Evolutionary conservation across 306 rosid genomes (phyloP).

Genomic region (Prunus davidiana): DNA sequence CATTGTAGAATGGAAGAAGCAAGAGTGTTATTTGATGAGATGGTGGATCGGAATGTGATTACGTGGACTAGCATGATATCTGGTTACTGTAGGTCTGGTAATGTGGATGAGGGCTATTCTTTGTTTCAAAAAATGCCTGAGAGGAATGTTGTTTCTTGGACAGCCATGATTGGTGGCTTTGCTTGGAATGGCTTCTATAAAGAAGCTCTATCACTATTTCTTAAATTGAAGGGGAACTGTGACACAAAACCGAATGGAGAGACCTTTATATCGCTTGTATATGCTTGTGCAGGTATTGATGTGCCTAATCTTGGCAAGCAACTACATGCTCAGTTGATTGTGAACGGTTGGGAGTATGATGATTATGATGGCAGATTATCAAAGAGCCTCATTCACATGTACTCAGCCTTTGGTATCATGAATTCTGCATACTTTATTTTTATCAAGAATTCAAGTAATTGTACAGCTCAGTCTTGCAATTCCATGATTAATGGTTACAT

Average conservation of each 20-base stretch:
- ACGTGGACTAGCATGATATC: slow-evolving; percentile 75
- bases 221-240: slow-evolving; percentile 29
- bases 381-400: slow-evolving; percentile 71
- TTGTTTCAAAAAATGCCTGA: slow-evolving; percentile 56
- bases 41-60: slow-evolving; percentile 55
- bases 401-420: slow-evolving; percentile 54
- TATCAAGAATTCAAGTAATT: slow-evolving; percentile 20
- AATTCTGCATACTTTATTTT: slow-evolving; percentile 41
- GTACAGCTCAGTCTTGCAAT: slow-evolving; percentile 49
- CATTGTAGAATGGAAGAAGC: slow-evolving; percentile 59
- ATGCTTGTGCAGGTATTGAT: slow-evolving; percentile 65
- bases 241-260: slow-evolving; percentile 46
- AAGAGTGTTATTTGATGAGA: slow-evolving; percentile 50
- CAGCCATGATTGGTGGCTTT: slow-evolving; percentile 81
- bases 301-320: slow-evolving; percentile 56
- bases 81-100: slow-evolving; percentile 62
- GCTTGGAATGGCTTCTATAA: slow-evolving; percentile 57
- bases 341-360: slow-evolving; percentile 36
- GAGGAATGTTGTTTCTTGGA: slow-evolving; percentile 74
- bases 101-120: slow-evolving; percentile 48
- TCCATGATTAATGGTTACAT: slow-evolving; percentile 67
- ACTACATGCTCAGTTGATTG: slow-evolving; percentile 58
- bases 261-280: slow-evolving; percentile 67
- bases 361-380: slow-evolving; percentile 62
- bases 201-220: slow-evolving; percentile 59